phyloP scores from a whole-genome alignment of 352 stramenopile species.

The Globisporangium heterothallicum region DNA sequence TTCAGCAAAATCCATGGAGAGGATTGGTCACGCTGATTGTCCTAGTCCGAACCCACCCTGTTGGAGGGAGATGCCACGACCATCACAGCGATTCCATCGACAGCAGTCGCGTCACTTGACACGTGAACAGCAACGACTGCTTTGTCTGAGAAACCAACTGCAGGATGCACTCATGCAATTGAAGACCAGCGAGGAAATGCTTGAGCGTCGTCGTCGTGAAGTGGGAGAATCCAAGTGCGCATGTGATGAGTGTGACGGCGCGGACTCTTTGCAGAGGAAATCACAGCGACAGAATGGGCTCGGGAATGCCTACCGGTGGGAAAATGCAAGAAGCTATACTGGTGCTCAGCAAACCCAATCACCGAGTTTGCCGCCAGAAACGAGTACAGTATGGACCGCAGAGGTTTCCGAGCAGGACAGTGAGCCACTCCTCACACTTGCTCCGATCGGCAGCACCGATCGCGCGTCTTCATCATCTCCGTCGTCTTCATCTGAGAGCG shows the following conservation, averaged over 20 bases:
- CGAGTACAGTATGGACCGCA: not conserved
- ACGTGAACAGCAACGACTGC: not conserved
- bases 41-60: not conserved
- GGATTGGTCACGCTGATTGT: not conserved
- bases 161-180: not conserved
- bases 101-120: not conserved
- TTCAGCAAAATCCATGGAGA: too few relatives aligned
- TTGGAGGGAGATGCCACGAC: not conserved
- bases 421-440: slow-evolving; percentile 3
- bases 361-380: not conserved
- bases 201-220: not conserved
- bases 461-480: not conserved
- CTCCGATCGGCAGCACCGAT: not conserved
- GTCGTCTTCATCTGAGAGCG: not conserved
- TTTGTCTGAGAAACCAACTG: not conserved
- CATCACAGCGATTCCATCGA: not conserved
- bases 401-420: not conserved
- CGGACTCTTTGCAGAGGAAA: not conserved
- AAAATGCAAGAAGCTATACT: not conserved
- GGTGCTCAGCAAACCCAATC: not conserved
- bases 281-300: not conserved
- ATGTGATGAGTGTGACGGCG: not conserved
- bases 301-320: not conserved
- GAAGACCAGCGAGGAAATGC: not conserved
- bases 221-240: not conserved